phyloP scores from a whole-genome alignment of 768 basidiomycete genomes.

The Kwoniella dendrophila region DNA sequence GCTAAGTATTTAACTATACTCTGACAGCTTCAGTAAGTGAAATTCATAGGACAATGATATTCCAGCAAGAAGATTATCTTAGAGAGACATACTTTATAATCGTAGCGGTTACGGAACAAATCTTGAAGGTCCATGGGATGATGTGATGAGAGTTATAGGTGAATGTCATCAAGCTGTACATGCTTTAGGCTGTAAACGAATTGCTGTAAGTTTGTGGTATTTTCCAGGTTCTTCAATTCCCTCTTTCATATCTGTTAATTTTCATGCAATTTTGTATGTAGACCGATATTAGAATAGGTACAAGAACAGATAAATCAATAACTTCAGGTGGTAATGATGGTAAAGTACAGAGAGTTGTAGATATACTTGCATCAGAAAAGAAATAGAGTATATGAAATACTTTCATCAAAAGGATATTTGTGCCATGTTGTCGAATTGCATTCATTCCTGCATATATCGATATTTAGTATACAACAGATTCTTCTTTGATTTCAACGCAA shows the following conservation, averaged over 20 bases:
- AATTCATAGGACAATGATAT: too few relatives aligned
- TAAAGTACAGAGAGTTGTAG: conserved; percentile 79
- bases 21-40: conserved; percentile 69
- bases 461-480: conserved; percentile 11
- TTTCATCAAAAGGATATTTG: too few relatives aligned
- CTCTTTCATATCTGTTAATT: not conserved
- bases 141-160: conserved; percentile 76
- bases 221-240: not conserved
- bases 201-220: conserved; percentile 42
- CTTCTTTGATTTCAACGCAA: not conserved
- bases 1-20: conserved; percentile 23
- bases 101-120: conserved; percentile 88
- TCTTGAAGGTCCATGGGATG: conserved; percentile 82
- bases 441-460: not conserved
- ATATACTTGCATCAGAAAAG: conserved; percentile 62
- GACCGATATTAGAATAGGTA: conserved; percentile 94
- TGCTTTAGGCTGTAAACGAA: conserved; percentile 46
- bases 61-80: too few relatives aligned
- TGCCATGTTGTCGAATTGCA: not conserved
- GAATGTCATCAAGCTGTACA: conserved; percentile 69
- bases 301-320: conserved; percentile 72
- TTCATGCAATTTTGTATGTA: conserved; percentile 48
- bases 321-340: conserved; percentile 67
- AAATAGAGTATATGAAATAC: conserved; percentile 12
- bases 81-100: conserved; percentile 7